phyloP scores from a whole-genome alignment of 2,329 filamentous ascomycete genomes.

The Neospermospora avenae region DNA sequence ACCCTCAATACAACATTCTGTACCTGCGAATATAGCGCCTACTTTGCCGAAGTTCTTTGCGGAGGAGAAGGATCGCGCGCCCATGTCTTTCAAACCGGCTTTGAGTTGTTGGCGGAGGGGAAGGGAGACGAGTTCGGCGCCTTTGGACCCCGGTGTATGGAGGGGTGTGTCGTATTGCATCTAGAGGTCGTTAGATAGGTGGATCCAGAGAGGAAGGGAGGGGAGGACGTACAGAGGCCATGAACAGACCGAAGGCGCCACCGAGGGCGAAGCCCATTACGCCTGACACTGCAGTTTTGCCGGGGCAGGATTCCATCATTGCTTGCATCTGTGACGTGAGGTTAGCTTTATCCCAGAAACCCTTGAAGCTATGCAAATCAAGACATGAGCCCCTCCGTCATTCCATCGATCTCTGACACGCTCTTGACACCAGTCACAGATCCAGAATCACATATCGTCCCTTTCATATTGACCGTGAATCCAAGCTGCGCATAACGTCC shows the following conservation, averaged over 20 bases:
- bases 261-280: conserved; percentile 93
- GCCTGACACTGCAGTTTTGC: conserved; percentile 85
- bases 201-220: neutral
- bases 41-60: conserved; percentile 96
- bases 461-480: neutral
- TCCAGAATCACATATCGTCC: neutral
- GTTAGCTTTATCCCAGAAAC: conserved; percentile 5
- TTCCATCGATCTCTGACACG: neutral
- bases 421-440: neutral
- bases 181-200: conserved; percentile 43
- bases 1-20: conserved; percentile 94
- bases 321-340: conserved; percentile 32
- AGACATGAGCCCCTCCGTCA: neutral
- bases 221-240: conserved; percentile 74
- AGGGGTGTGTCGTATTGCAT: conserved; percentile 98
- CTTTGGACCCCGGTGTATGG: conserved; percentile 39
- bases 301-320: conserved; percentile 83
- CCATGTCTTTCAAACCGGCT: conserved; percentile 93
- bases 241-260: conserved; percentile 93
- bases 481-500: neutral
- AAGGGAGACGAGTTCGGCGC: conserved; percentile 53
- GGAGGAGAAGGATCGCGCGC: conserved; percentile 71
- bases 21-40: conserved; percentile 84
- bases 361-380: neutral
- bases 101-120: conserved; percentile 81